Percentiles rank a stretch among this genome's conserved stretches.
phyloP scores from a whole-genome alignment of 768 basidiomycete species.

The Tylopilus sp. region DNA sequence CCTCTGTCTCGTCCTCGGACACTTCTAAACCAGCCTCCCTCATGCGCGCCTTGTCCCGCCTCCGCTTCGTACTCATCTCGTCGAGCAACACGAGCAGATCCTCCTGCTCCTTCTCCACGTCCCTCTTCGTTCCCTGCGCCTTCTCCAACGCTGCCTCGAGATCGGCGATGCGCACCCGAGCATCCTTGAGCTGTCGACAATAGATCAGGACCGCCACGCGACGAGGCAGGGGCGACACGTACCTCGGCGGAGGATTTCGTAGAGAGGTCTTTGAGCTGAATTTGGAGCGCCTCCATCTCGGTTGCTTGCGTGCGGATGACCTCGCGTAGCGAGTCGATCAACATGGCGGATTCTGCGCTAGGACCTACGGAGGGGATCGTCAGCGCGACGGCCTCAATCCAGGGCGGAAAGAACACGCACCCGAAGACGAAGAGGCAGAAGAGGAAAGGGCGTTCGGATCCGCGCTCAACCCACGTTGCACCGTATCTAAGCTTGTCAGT shows the following conservation, averaged over 20 bases:
- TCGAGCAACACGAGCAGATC: conserved; percentile 92
- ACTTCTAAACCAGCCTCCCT: conserved; percentile 77
- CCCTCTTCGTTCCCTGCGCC: conserved; percentile 65
- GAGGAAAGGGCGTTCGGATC: conserved; percentile 65
- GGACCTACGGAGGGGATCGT: conserved; percentile 40
- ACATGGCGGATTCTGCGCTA: conserved; percentile 72
- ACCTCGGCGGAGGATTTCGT: conserved; percentile 40
- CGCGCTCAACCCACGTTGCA: conserved; percentile 67
- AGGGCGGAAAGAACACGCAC: conserved; percentile 36
- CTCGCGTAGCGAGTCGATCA: conserved; percentile 81
- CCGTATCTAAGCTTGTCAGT: conserved; percentile 50
- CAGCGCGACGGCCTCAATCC: not conserved
- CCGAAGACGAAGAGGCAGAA: conserved; percentile 47
- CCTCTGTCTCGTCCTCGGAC: conserved; percentile 88
- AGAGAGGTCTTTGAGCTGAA: conserved; percentile 46
- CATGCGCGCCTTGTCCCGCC: conserved; percentile 78
- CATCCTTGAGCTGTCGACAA: conserved; percentile 38
- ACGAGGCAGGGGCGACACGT: not conserved
- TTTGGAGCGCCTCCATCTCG: conserved; percentile 71
- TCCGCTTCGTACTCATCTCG: conserved; percentile 83
- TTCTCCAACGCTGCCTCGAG: conserved; percentile 47
- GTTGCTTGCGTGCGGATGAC: conserved; percentile 76
- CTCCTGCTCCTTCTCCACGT: conserved; percentile 94
- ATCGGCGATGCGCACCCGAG: conserved; percentile 45
- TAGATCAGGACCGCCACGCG: too few species aligned